A percentile compares a stretch with the other conserved stretches of the same genome.
Evolutionary conservation across 1,139 yeast genomes (phyloP).

Genomic region (Kluyveromyces marxianus): DNA sequence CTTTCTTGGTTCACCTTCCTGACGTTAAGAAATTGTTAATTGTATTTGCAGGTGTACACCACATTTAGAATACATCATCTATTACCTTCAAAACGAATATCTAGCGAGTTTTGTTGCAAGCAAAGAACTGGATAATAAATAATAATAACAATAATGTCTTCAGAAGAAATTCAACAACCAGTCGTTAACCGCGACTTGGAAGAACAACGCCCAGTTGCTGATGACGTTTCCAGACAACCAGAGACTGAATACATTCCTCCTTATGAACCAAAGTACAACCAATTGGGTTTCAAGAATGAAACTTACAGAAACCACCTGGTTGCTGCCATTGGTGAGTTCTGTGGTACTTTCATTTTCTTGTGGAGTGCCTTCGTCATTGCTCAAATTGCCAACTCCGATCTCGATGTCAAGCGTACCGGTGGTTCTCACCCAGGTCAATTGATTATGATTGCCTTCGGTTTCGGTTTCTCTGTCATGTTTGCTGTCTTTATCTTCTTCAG

Average conservation of each 20-base stretch:
- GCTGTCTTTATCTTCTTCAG: slow-evolving; percentile 68
- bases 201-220: background rate
- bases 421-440: slow-evolving; percentile 61
- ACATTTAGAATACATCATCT: too few species aligned
- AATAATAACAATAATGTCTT: background rate
- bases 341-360: slow-evolving; percentile 79
- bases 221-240: background rate
- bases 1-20: too few species aligned
- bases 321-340: slow-evolving; percentile 61
- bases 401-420: slow-evolving; percentile 33
- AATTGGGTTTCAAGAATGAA: slow-evolving; percentile 26
- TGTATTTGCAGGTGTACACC: too few species aligned
- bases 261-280: slow-evolving; percentile 10
- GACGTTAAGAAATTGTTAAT: too few species aligned
- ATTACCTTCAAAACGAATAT: too few species aligned
- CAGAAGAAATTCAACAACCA: background rate
- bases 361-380: slow-evolving; percentile 82
- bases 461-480: slow-evolving; percentile 80
- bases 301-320: slow-evolving; percentile 43
- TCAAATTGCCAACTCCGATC: slow-evolving; percentile 71
- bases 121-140: too few species aligned
- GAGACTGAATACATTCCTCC: slow-evolving; percentile 9
- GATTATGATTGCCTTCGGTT: slow-evolving; percentile 78
- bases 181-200: background rate
- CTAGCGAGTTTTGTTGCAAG: too few species aligned